Conservation (phyloP, 192 early-diverging fungal species). For the Coemansia furcata region DNA sequence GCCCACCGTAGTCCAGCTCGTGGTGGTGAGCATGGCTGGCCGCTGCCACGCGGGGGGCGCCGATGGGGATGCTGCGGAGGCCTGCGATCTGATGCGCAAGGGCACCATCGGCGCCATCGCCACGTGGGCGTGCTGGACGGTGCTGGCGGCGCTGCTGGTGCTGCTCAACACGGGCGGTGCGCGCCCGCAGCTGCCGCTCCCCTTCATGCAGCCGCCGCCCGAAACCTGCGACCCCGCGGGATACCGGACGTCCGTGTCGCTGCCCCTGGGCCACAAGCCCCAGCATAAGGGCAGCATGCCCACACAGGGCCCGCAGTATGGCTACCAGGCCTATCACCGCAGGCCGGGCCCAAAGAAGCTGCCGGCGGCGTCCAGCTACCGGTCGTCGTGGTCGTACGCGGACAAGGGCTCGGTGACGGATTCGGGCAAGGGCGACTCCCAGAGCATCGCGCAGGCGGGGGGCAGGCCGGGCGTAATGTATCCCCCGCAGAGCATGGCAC, state of each 20-base stretch:
- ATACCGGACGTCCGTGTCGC: neutral
- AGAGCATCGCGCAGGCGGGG: conserved; percentile 21
- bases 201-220: neutral
- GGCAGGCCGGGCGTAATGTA: conserved; percentile 9
- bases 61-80: conserved; percentile 2
- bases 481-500: conserved; percentile 23
- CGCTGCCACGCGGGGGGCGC: conserved; percentile 26
- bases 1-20: conserved; percentile 25
- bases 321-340: conserved; percentile 5
- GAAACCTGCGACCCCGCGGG: neutral
- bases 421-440: conserved; percentile 16
- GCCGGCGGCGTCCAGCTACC: conserved; percentile 7
- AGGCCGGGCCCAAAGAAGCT: conserved; percentile 8
- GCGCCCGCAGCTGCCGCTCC: neutral
- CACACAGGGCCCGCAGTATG: neutral
- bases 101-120: conserved; percentile 19
- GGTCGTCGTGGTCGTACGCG: conserved; percentile 45
- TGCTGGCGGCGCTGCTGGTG: conserved; percentile 26
- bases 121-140: conserved; percentile 31
- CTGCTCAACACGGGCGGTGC: conserved; percentile 22
- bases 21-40: conserved; percentile 25
- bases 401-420: conserved; percentile 38
- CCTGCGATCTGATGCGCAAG: conserved; percentile 34
- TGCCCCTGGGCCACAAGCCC: neutral
- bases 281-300: conserved; percentile 1